A percentile compares a stretch with the other conserved stretches of the same genome.
These are phyloP conservation scores for Apiospora hydei DNA, from an alignment of 2,329 filamentous ascomycete genomes.

Conservation along the genomic window DNA sequence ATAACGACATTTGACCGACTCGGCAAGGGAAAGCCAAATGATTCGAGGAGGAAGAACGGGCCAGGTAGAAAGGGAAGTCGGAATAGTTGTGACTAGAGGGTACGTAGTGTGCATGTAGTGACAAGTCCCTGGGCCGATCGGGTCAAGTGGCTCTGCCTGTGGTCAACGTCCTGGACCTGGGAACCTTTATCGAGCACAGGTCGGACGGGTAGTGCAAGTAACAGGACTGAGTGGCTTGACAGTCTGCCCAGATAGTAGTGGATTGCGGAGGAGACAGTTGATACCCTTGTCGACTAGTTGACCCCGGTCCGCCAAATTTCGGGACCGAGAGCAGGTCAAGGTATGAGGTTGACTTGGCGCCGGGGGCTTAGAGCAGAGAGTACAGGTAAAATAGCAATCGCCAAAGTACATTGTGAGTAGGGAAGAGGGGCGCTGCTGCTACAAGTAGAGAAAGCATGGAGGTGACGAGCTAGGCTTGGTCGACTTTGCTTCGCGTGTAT, in stretches of 20 bases:
- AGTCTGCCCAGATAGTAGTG: constrained; percentile 21
- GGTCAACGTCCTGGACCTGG: not conserved
- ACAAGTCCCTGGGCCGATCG: constrained; percentile 16
- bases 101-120: constrained; percentile 7
- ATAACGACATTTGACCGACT: constrained; percentile 26
- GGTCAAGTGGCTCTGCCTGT: not conserved
- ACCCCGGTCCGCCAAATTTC: constrained; percentile 21
- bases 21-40: constrained; percentile 24
- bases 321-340: constrained; percentile 21
- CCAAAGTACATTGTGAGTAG: not conserved
- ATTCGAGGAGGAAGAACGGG: constrained; percentile 28
- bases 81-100: constrained; percentile 23
- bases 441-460: not conserved
- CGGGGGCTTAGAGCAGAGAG: not conserved
- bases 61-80: constrained; percentile 25
- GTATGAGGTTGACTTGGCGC: constrained; percentile 7
- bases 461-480: constrained; percentile 16
- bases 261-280: constrained; percentile 21
- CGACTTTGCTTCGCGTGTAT: constrained; percentile 12
- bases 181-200: constrained; percentile 8
- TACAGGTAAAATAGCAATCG: not conserved
- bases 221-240: constrained; percentile 13
- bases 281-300: constrained; percentile 4
- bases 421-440: not conserved
- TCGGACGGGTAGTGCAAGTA: not conserved